Evolutionary conservation across 179 eudicot genomes (phyloP).

Genomic region (Nepenthes alata): DNA sequence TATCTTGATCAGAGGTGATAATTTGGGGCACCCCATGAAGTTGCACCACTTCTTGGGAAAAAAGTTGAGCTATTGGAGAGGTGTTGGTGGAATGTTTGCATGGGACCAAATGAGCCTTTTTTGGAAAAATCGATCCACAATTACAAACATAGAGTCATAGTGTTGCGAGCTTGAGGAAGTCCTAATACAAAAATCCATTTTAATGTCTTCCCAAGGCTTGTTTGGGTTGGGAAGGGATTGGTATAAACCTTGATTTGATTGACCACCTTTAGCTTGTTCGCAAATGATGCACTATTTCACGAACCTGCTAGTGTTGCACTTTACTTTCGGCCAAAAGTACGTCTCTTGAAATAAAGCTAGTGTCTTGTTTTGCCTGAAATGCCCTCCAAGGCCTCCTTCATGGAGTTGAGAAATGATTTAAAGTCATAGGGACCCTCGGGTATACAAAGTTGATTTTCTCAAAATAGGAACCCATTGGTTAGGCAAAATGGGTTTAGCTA

Average conservation of each 20-base stretch:
- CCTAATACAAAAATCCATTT: neutral
- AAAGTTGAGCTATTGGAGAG: neutral
- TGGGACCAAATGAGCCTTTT: neutral
- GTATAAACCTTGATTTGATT: neutral
- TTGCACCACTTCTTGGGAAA: neutral
- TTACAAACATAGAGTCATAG: neutral
- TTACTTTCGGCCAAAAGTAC: neutral
- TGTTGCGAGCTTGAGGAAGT: neutral
- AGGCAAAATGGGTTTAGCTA: too few species aligned
- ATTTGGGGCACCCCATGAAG: neutral
- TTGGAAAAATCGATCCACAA: neutral
- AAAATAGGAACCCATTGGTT: too few species aligned
- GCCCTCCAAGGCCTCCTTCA: neutral
- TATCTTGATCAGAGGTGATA: neutral
- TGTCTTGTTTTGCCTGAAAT: neutral
- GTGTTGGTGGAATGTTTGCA: neutral
- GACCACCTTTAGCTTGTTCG: neutral
- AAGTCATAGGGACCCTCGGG: too few species aligned
- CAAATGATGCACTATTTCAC: neutral
- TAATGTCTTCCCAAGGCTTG: neutral
- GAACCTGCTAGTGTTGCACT: neutral
- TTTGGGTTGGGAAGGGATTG: neutral
- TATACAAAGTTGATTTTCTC: too few species aligned
- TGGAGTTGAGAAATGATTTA: too few species aligned
- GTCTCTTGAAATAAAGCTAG: neutral